Base-by-base conservation (phyloP, 2,329 filamentous ascomycete genomes). In the Westerdykella ornata region DNA sequence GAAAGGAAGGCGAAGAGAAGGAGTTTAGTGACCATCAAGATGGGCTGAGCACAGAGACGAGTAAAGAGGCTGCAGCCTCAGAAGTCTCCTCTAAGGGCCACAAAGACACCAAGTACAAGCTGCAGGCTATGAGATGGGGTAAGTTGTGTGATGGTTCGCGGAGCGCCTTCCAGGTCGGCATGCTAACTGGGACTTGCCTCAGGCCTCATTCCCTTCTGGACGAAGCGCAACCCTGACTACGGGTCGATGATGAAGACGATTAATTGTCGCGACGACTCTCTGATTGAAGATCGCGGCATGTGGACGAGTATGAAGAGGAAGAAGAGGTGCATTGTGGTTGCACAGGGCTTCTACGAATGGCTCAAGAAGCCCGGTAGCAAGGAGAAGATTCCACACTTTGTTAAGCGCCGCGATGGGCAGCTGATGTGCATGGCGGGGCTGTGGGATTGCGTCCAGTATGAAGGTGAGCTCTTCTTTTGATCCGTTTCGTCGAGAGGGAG, bases 291-390 rank as follows among this genome's bases (percentile, higher is more conserved):
- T 7, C 78, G 81, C 4, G 88, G 89, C 9, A 85, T 97, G 81
- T 97, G 92, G 92, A 84, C 78, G 32, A 80, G 78, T 1, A 94
- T 97, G 85, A 96, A 96, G 69, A 80, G 82, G 46, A 79, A 77
- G 52, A 95, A 96, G 68, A 76, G 92, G 20, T 97, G 92, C 62
- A 73, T 97, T 16, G 80, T 97, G 8, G 62, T 95, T 5, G 88
- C 86, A 8, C 84, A 96, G 65, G 92, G 92, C 1, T 98, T 97
- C 66, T 98, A 88, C 58, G 92, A 98, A 66, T 97, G 92, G 92
- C 71, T 94, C 45, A 90, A 90, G 66, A 86, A 82, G 55, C 82
- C 78, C 56, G 75, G 75, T 1, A 76, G 79, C 5, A 89, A 85
- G 52, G 84, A 92, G 40, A 94, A 87, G 67, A 70, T 90, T 1